These are phyloP conservation scores for Wickerhamomyces sp. DNA, from an alignment of 1,139 yeast genomes.

Conservation along the genomic window DNA sequence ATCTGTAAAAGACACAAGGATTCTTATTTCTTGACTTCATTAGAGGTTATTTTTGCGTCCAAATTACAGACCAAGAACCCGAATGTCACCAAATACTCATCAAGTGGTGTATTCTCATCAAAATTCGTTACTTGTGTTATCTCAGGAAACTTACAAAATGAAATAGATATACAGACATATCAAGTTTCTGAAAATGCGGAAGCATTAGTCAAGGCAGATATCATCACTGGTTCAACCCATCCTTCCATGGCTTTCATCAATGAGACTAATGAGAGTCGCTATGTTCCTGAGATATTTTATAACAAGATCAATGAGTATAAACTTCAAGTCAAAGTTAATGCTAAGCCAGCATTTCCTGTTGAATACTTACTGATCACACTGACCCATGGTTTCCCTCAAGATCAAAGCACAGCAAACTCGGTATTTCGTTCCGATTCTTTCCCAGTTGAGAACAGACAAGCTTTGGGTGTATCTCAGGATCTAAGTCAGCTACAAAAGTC, in stretches of 20 bases:
- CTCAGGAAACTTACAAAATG: constrained; percentile 80
- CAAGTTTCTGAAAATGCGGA: constrained; percentile 89
- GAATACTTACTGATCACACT: constrained; percentile 85
- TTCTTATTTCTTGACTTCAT: constrained; percentile 80
- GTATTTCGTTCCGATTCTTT: constrained; percentile 43
- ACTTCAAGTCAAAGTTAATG: constrained; percentile 78
- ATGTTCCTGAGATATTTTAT: constrained; percentile 93
- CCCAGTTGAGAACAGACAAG: constrained; percentile 75
- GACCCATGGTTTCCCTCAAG: constrained; percentile 87
- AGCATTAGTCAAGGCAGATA: constrained; percentile 80
- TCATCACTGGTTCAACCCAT: constrained; percentile 83
- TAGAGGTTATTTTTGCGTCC: constrained; percentile 86
- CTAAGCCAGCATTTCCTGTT: constrained; percentile 94
- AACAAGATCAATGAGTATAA: constrained; percentile 85
- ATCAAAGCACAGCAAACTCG: constrained; percentile 38
- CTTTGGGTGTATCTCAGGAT: constrained; percentile 71
- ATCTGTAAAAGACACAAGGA: constrained; percentile 90
- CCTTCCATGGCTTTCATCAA: constrained; percentile 85
- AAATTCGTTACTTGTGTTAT: constrained; percentile 92
- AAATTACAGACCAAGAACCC: constrained; percentile 64
- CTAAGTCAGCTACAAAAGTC: constrained; percentile 44
- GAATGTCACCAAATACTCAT: constrained; percentile 62
- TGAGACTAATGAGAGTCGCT: constrained; percentile 62
- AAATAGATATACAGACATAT: constrained; percentile 85
- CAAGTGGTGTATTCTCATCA: constrained; percentile 69